Evolutionary conservation across 257 asterid species (phyloP).

Genomic region (Thymus quinquecostatus): DNA sequence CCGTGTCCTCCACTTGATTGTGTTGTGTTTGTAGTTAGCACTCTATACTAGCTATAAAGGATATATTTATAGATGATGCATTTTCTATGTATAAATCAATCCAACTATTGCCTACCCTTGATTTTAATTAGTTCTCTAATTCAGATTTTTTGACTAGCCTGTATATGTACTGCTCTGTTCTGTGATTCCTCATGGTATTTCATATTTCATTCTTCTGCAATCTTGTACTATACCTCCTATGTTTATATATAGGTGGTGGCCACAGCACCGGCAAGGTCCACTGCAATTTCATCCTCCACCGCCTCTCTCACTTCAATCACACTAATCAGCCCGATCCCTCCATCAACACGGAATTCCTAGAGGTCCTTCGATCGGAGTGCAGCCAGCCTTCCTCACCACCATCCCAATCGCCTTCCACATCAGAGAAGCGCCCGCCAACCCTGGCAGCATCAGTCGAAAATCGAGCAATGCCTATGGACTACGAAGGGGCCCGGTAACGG

Average conservation of each 20-base stretch:
- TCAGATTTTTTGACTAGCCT: too few relatives aligned
- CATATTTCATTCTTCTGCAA: too few relatives aligned
- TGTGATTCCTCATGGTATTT: too few relatives aligned
- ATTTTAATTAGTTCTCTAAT: too few relatives aligned
- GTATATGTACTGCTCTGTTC: too few relatives aligned
- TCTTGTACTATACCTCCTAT: conserved; percentile 5
- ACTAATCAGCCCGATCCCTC: conserved; percentile 58
- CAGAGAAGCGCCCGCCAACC: too few relatives aligned
- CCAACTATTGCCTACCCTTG: too few relatives aligned
- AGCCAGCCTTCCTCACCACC: conserved; percentile 32
- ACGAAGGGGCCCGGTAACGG: conserved; percentile 63
- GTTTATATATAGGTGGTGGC: conserved; percentile 25
- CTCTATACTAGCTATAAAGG: too few relatives aligned
- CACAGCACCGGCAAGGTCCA: conserved; percentile 82
- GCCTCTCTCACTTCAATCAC: conserved; percentile 59
- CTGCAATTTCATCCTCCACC: conserved; percentile 57
- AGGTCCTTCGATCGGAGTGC: conserved; percentile 58
- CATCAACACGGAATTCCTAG: conserved; percentile 59
- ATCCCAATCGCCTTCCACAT: conserved; percentile 43
- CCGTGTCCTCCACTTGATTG: too few relatives aligned
- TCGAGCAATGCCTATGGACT: conserved; percentile 68
- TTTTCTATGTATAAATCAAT: too few relatives aligned
- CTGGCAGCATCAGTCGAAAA: conserved; percentile 30
- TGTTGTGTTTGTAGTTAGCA: too few relatives aligned
- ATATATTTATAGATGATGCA: too few relatives aligned